Base-by-base conservation (phyloP, 441 rosid species). In the Sinapis alba region DNA sequence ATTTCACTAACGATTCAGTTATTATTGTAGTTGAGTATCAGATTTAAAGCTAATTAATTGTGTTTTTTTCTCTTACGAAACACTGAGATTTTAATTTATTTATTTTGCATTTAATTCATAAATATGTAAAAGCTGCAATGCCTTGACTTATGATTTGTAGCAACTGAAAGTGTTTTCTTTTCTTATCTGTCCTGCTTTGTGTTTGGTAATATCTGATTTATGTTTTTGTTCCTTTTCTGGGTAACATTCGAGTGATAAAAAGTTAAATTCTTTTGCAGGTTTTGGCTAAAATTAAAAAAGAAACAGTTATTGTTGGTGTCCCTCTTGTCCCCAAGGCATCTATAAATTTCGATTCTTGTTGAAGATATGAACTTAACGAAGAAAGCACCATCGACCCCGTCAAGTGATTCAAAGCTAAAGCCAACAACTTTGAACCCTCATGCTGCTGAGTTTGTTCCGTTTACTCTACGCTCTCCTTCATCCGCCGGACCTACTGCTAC, bases 361-460 rank as follows among this genome's bases (percentile, higher is more conserved):
- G 69, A 86, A 88, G 86, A 28, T 73, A 93, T 93, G 99, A 95
- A 86, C 95, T 74, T 91, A 76, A 86, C 89, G 80, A 90, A 87
- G 92, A 91, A 91, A 86, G 88, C 80, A 54, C 72, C 79, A 11
- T 24, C 34, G 66, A 20, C 51, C 68, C 93, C 86, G 68, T 78
- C 85, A 58, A 82, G 76, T 75, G 91, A 89, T 60, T 61, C 88
- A 19, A 89, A 91, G 86, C 79, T 87, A 51, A 84, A 91, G 77
- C 87, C 84, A 74, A 88, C 88, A 9, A 54, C 89, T 71, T 86
- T 95, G 82, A 95, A 95, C 69, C 99, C 99, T 13, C 86, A 91
- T 87, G 99, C 99, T 7, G 98, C 96, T 10, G 99, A 91, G 86
- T 95, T 95, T 12, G 79, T 95, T 76, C 99, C 99, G 4, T 86